These are phyloP conservation scores for Lachancea meyersii DNA, from an alignment of 805 yeast species.

Conservation along the genomic window DNA sequence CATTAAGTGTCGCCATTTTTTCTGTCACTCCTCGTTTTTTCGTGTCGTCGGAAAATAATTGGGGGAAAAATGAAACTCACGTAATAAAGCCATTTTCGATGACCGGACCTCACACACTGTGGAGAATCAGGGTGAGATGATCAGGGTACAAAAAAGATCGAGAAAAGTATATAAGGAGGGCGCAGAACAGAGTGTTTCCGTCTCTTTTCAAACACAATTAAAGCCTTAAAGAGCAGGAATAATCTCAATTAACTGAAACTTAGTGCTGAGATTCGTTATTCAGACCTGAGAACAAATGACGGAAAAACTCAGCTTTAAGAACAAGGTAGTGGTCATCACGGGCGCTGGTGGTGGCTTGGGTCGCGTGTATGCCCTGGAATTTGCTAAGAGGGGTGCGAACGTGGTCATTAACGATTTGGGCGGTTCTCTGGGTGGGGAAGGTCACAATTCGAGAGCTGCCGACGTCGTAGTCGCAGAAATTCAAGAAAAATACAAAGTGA, in stretches of 20 bases:
- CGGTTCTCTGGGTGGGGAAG: constrained; percentile 71
- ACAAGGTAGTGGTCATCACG: constrained; percentile 85
- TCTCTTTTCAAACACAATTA: too few species aligned
- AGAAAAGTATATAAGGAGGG: constrained; percentile 2
- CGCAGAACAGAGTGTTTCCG: neutral
- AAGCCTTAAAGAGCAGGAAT: too few species aligned
- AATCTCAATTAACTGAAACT: too few species aligned
- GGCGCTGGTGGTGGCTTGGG: constrained; percentile 99
- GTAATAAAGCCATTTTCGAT: neutral
- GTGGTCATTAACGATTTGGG: constrained; percentile 95
- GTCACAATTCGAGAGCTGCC: constrained; percentile 68
- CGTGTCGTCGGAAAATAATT: neutral
- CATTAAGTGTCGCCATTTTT: neutral
- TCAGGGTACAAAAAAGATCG: constrained; percentile 1
- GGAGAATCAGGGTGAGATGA: neutral
- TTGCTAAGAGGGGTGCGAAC: constrained; percentile 85
- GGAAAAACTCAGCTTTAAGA: constrained; percentile 44
- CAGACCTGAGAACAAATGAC: neutral
- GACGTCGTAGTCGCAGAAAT: constrained; percentile 87
- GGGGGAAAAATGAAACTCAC: neutral
- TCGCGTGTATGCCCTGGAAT: constrained; percentile 76
- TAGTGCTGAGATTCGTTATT: neutral
- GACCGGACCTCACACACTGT: neutral
- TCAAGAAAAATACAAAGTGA: constrained; percentile 44
- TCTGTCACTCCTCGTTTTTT: neutral